A percentile compares a stretch with the other conserved stretches of the same genome.
Conservation (phyloP, 116 monocot species). For the Phalaenopsis hybrid region DNA sequence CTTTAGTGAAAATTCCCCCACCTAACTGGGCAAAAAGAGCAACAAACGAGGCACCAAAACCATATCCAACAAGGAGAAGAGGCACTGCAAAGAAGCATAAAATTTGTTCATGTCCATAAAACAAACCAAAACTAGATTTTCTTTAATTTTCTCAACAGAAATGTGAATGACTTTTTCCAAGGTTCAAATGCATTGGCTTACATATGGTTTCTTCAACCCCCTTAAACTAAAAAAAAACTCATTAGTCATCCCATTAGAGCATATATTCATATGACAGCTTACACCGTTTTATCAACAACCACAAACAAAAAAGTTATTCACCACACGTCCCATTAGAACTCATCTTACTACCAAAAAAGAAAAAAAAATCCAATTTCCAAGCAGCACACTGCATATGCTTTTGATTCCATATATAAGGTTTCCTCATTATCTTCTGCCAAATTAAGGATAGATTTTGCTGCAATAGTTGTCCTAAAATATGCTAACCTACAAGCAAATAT, state of each 20-base stretch:
- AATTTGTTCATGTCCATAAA: neutral
- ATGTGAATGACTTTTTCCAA: neutral
- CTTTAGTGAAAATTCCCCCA: constrained; percentile 99
- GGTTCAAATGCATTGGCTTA: neutral
- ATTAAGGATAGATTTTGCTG: neutral
- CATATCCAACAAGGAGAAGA: constrained; percentile 99
- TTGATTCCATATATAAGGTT: too few relatives aligned
- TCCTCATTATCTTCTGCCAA: neutral
- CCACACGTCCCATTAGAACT: too few relatives aligned
- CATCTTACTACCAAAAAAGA: neutral
- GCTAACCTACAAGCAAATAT: neutral
- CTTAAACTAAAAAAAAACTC: neutral
- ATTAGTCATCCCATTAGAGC: too few relatives aligned
- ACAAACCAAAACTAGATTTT: neutral
- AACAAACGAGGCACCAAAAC: constrained; percentile 99
- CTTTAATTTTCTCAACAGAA: neutral
- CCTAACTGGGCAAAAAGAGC: constrained; percentile 99
- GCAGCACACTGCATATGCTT: too few relatives aligned
- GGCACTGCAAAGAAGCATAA: constrained; percentile 51
- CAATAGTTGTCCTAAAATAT: constrained; percentile 1
- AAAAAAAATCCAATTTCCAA: too few relatives aligned
- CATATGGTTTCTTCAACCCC: neutral
- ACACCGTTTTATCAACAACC: too few relatives aligned
- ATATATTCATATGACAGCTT: too few relatives aligned
- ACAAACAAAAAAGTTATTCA: too few relatives aligned